Evolutionary conservation across 805 yeast species (phyloP), one percentile per base, ranked within the genome.

Genomic region (Wickerhamiella kurtzmanii): DNA sequence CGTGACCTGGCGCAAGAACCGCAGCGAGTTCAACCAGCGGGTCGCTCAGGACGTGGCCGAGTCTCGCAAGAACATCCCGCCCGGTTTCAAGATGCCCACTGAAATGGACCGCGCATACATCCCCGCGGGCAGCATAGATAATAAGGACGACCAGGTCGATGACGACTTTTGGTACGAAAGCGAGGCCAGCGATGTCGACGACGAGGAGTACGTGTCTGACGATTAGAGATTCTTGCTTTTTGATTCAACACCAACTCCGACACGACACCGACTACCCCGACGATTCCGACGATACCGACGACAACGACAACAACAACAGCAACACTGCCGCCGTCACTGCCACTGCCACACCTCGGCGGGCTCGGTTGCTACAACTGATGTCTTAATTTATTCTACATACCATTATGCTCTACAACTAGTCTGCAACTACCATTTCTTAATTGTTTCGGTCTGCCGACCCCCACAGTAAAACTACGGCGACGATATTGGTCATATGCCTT

Each of bases 101-200:
- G 71, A 76, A 17, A 82, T 77, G 45, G 48, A 56, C 15, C 74
- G 73, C 18, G 75, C 80, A 19, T 76, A 76, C 54, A 66, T 75
- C 8, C 62, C 65, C 1, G 60, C 72, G 67, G 21, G 38, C 28
- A 45, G 53, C 50, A 54, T 56, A 44, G 54, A 60, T 55, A 15
- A 61, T 25, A 60, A 60, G 50, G 71, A 69, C 48, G 77, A 79
- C 44, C 78, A 75, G 3, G 79, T 80, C 32, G 88, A 82, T 54
- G 92, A 82, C 57, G 83, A 81, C 59, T 83, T 83, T 55, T 83
- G 92, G 92, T 82, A 80, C 60, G 92, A 81, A 55, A 76, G 76
- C 47, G 81, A 80, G 15, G 81, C 77, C 43, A 80, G 78, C 48
- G 79, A 75, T 19, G 82, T 75, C 37, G 77, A 74, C 38, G 64